Conservation (phyloP, 495 filamentous ascomycete genomes). For the Penicillium egyptiacum region DNA sequence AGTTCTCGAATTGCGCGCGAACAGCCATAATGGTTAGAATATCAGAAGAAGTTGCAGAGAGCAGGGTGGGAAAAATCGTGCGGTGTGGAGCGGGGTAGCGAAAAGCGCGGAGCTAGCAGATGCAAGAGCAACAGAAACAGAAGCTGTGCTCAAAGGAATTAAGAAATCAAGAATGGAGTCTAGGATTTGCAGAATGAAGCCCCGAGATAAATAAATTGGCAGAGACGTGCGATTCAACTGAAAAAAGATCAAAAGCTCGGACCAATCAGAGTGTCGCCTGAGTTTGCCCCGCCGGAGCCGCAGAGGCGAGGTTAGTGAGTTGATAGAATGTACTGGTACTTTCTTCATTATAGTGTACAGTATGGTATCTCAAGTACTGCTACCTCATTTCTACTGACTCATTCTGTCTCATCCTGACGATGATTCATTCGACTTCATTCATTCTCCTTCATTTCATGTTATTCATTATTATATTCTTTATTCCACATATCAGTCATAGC, state of each 20-base stretch:
- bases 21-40: conserved; percentile 62
- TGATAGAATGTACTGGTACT: conserved; percentile 19
- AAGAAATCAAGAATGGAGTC: not conserved
- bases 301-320: conserved; percentile 10
- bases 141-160: not conserved
- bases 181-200: not conserved
- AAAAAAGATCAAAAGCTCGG: conserved; percentile 30
- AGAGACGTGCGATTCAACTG: conserved; percentile 25
- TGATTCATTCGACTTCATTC: conserved; percentile 8
- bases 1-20: conserved; percentile 93
- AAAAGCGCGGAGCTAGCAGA: conserved; percentile 2
- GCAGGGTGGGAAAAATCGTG: conserved; percentile 5
- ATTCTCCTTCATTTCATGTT: not conserved
- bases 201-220: conserved; percentile 12
- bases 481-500: not conserved
- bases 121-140: not conserved
- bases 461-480: not conserved
- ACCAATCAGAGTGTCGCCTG: conserved; percentile 18
- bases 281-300: conserved; percentile 21
- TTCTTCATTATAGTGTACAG: not conserved
- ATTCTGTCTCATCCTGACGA: conserved; percentile 33
- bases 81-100: conserved; percentile 10
- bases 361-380: not conserved
- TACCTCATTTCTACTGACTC: conserved; percentile 21
- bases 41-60: conserved; percentile 6